phyloP scores from a whole-genome alignment of 139 green algal species.

The Coelastrella sp. region DNA sequence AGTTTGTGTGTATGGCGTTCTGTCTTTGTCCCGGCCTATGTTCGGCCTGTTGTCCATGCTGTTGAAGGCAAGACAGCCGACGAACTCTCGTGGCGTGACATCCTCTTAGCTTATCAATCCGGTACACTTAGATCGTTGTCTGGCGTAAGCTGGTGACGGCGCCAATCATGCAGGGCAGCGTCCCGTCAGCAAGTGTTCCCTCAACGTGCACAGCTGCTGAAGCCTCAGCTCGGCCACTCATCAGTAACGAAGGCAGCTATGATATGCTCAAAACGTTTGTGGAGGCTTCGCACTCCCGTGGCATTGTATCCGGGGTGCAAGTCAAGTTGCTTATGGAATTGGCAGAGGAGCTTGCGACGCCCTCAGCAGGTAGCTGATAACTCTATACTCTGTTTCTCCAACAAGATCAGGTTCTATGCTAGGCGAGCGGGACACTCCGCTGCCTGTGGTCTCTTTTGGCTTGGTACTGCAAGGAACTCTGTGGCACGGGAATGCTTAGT shows the following conservation, averaged over 20 bases:
- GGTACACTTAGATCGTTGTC: not conserved
- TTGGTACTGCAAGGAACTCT: not conserved
- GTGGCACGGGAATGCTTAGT: not conserved
- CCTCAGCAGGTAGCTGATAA: not conserved
- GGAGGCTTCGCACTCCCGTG: not conserved
- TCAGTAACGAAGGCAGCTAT: not conserved
- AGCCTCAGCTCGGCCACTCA: not conserved
- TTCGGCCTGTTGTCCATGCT: not conserved
- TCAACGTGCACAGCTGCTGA: conserved; percentile 2
- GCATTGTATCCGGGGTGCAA: conserved; percentile 26
- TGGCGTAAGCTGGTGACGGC: not conserved
- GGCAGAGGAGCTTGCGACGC: not conserved
- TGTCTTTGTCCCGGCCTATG: not conserved
- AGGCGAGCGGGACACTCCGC: too few species aligned
- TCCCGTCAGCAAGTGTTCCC: not conserved
- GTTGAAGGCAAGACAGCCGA: not conserved
- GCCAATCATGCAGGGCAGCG: not conserved
- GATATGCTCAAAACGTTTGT: not conserved
- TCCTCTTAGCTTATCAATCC: not conserved
- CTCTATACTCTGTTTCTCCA: too few species aligned
- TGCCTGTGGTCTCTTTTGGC: too few species aligned
- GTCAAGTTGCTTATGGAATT: conserved; percentile 20
- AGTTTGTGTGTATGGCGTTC: not conserved
- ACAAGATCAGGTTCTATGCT: too few species aligned
- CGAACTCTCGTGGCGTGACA: not conserved